Evolutionary conservation across 495 filamentous ascomycete species (phyloP).

Genomic region (Penicillium tannophilum): DNA sequence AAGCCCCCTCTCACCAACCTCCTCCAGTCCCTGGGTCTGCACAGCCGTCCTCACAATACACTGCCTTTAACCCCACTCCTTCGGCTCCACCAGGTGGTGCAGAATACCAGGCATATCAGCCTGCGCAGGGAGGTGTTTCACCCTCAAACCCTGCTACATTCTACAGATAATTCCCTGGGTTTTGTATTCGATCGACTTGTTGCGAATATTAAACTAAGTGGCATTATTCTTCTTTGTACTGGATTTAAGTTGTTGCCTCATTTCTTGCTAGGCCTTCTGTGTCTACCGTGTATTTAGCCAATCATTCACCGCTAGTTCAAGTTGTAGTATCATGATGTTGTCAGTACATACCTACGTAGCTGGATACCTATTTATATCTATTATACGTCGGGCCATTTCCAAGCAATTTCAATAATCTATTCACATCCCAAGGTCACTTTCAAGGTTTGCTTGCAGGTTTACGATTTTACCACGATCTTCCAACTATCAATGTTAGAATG

Average conservation of each 20-base stretch:
- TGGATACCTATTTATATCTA: conserved; percentile 6
- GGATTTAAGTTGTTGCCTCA: neutral
- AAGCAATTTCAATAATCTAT: too few relatives aligned
- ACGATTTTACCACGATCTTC: too few relatives aligned
- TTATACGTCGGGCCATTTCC: conserved; percentile 8
- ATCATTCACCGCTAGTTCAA: conserved; percentile 6
- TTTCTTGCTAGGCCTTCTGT: neutral
- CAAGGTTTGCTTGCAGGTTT: too few relatives aligned
- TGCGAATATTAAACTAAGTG: neutral
- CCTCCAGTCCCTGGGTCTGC: conserved; percentile 45
- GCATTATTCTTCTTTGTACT: neutral
- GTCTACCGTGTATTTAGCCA: conserved; percentile 18
- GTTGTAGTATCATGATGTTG: neutral
- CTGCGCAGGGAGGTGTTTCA: conserved; percentile 35
- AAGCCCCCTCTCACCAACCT: conserved; percentile 49
- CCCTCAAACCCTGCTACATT: conserved; percentile 46
- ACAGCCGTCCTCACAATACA: conserved; percentile 48
- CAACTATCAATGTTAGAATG: too few relatives aligned
- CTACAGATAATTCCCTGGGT: conserved; percentile 38
- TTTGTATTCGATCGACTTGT: neutral
- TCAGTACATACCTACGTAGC: neutral
- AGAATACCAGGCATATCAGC: conserved; percentile 57
- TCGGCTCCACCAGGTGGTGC: conserved; percentile 34
- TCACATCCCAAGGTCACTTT: too few relatives aligned
- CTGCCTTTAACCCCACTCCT: conserved; percentile 35